Evolutionary conservation across 73 alveolate genomes (phyloP), one percentile per base, ranked within the genome.

Genomic region (Paramecium biaurelia): DNA sequence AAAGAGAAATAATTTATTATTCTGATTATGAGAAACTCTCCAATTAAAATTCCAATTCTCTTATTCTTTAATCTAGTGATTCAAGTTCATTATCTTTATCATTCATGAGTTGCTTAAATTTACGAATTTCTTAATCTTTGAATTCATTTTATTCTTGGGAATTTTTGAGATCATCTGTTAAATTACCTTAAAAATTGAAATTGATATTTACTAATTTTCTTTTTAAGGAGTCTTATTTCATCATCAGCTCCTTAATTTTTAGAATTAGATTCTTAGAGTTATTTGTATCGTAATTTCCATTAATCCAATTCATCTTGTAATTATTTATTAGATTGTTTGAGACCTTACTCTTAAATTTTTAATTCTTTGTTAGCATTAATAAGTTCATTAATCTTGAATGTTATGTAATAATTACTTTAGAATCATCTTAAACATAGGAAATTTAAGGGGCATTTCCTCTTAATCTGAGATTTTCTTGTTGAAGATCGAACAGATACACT

Each of bases 51-150:
- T 72, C 86, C 38, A 72, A 35, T 32, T 34, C 86, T 72, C 86
- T 72, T 34, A 72, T 35, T 72, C 58, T 35, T 28, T 30, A 4
- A 18, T 35, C 63, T 3, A 72, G 35, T 5, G 38, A 32, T 28
- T 72, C 58, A 30, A 72, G 32, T 72, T 72, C 86, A 72, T 72
- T 72, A 11, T 72, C 86, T 32, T 38, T 72, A 72, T 72, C 86
- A 35, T 72, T 72, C 32, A 72, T 34, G 15, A 72, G 56, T 14
- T 9, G 26, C 20, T 38, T 72, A 4, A 72, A 26, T 72, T 72
- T 72, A 32, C 20, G 58, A 10, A 72, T 72, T 72, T 72, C 86
- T 34, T 72, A 38, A 14, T 72, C 86, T 34, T 72, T 72, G 14
- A 35, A 32, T 72, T 38, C n/a, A 15, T 35, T 35, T 72, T 38